Evolutionary conservation across 148 eudicot genomes (phyloP), one percentile per base, ranked within the genome.

Genomic region (Vaccinium corymbosum): DNA sequence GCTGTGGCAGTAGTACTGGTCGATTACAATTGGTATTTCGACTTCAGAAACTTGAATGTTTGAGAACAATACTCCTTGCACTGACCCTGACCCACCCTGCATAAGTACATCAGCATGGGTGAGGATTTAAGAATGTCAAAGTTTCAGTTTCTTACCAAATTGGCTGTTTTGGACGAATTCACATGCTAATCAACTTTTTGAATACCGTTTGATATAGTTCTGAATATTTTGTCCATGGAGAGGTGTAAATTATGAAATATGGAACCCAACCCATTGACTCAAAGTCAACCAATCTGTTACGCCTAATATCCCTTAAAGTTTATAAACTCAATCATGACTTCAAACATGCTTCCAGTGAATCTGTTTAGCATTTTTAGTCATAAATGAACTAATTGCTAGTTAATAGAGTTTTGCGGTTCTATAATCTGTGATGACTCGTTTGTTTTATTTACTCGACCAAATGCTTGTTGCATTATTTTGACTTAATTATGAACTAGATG

Each of bases 51-150:
- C 88, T 87, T 90, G 93, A 76, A 96, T 93, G 89, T 96, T 94
- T 79, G 98, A 92, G 85, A 96, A 94, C 49, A 91, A 83, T 42
- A 96, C 86, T 49, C 89, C 93, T 90, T 92, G 91, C 42, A 93
- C 99, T 13, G 94, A 92, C n/a, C 99, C 99, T 62, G 93, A 91
- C 27, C 97, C 99, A 52, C 99, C 99, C 99, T 95, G 93, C 72
- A 85, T 0, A 46, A 64, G 20, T 35, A 46, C 61, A 55, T 72
- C 46, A 46, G 79, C 25, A 38, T 4, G 59, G 74, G 27, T 49
- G 71, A 25, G 22, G 71, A 64, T 22, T 25, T 52, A 55, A 79
- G 61, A 84, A 22, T 52, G 35, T 29, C 12, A 8, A 38, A 59
- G 62, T 73, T 81, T 64, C 14, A 16, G n/a, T n/a, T 32, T 35